These are phyloP conservation scores for Globisporangium yorkense DNA, from an alignment of 352 stramenopile species.

Conservation along the genomic window DNA sequence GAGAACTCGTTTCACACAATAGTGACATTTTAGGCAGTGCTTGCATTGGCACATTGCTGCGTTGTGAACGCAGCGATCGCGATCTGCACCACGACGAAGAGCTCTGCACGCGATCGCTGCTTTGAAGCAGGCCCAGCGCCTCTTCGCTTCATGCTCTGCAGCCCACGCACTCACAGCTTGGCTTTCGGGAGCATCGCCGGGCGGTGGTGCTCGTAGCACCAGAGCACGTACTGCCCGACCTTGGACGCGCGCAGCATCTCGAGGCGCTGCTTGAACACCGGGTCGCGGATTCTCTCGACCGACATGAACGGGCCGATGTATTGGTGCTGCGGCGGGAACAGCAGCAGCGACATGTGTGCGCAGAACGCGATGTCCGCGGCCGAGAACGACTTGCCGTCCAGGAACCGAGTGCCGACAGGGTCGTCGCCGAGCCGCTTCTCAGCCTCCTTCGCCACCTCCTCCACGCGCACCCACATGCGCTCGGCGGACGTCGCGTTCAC, in stretches of 20 bases:
- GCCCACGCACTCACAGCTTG: slow-evolving; percentile 7
- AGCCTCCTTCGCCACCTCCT: slow-evolving; percentile 17
- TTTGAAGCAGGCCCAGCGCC: too few relatives aligned
- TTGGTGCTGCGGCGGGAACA: slow-evolving; percentile 28
- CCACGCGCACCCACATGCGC: slow-evolving; percentile 24
- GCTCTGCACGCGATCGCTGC: not conserved
- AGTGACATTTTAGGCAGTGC: not conserved
- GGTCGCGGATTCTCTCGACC: slow-evolving; percentile 14
- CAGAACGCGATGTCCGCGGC: slow-evolving; percentile 51
- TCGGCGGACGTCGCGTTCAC: slow-evolving; percentile 24
- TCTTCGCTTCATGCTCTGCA: too few relatives aligned
- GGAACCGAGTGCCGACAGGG: slow-evolving; percentile 29
- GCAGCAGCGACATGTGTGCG: slow-evolving; percentile 35
- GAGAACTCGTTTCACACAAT: not conserved
- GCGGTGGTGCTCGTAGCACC: slow-evolving; percentile 51
- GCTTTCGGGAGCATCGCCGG: slow-evolving; percentile 12
- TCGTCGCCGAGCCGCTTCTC: slow-evolving; percentile 27
- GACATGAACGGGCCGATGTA: slow-evolving; percentile 31
- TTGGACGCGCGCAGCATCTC: slow-evolving; percentile 29
- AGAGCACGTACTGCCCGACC: slow-evolving; percentile 35
- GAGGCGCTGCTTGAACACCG: slow-evolving; percentile 21
- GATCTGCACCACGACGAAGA: not conserved
- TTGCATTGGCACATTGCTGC: not conserved
- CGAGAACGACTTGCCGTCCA: slow-evolving; percentile 33
- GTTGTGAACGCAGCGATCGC: too few relatives aligned